Evolutionary conservation across 371 early-diverging fungal genomes (phyloP), one percentile per base, ranked within the genome.

Genomic region (Mucor plumbeus): DNA sequence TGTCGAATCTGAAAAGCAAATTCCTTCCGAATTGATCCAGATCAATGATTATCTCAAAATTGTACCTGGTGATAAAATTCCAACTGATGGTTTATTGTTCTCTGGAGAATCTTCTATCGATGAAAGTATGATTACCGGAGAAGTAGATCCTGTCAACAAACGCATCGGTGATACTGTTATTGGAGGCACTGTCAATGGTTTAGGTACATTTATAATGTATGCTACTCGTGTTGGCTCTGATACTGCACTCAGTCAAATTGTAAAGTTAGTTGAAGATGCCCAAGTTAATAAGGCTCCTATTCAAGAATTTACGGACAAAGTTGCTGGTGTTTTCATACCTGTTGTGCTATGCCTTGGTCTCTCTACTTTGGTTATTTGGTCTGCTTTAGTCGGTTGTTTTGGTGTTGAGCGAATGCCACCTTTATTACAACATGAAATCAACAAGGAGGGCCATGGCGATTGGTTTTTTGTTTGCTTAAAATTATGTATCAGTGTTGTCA

Each of bases 71-170:
- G 97, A 97, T 72, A 93, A 94, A 62, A 82, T 98, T 31, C 96
- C 98, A 1, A 89, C 95, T 0, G 99, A 99, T 79, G 98, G 97
- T 21, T 67, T 82, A 1, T 83, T 99, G 9, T 76, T 90, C 17
- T 76, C 75, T 34, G 99, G 99, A 7, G 58, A 81, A 14, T 91
- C 95, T 5, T 82, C 89, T 39, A 88, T 99, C 7, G 99, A 99
- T 82, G 99, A 99, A 81, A 93, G 96, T 59, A 94, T 99, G 81
- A 90, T 99, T 0, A 99, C 99, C 0, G 99, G 99, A 48, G 99
- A 99, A 77, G 90, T 93, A n/a, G 79, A 95, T 31, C 94, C 98
- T 0, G 92, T 99, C 36, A 64, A 56, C 67, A 99, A 99, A 75
- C 73, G 69, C 9, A 70, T 56, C 0, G 94, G 91, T 15, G 82